Percentiles rank a stretch among this genome's conserved stretches.
Evolutionary conservation across 2,329 filamentous ascomycete genomes (phyloP).

Genomic region (Aspergillus hiratsukae): DNA sequence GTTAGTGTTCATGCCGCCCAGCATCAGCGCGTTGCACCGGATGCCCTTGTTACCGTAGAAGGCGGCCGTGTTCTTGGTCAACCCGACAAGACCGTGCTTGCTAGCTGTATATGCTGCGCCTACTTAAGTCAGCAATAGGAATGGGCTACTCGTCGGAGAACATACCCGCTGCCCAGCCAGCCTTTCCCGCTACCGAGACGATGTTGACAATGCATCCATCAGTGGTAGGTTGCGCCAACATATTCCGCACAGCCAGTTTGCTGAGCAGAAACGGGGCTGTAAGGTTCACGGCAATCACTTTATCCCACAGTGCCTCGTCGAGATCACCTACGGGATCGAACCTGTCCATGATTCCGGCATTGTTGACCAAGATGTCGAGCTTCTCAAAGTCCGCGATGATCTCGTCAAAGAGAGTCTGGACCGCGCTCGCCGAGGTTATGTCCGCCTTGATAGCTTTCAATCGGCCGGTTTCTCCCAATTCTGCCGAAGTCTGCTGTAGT

Average conservation of each 20-base stretch:
- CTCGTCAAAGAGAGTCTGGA: conserved; percentile 36
- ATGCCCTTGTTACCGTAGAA: conserved; percentile 54
- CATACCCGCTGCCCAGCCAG: conserved; percentile 40
- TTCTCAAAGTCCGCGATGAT: conserved; percentile 35
- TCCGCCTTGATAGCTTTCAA: conserved; percentile 32
- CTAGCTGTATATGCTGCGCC: conserved; percentile 51
- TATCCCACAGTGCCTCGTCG: conserved; percentile 48
- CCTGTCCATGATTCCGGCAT: conserved; percentile 54
- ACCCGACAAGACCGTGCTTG: conserved; percentile 52
- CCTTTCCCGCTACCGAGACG: conserved; percentile 44
- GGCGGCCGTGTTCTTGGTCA: conserved; percentile 56
- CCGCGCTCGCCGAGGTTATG: conserved; percentile 33
- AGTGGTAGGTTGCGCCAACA: conserved; percentile 32
- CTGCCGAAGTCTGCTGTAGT: conserved; percentile 17
- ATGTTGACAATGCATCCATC: conserved; percentile 53
- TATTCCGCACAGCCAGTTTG: conserved; percentile 48
- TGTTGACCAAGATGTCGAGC: conserved; percentile 58
- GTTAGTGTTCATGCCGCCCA: conserved; percentile 55
- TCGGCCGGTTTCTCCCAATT: conserved; percentile 18
- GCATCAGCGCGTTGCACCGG: conserved; percentile 47
- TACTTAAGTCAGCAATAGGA: conserved; percentile 2
- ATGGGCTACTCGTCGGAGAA: neutral
- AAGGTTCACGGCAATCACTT: conserved; percentile 53
- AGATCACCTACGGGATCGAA: conserved; percentile 51
- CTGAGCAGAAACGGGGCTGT: conserved; percentile 52